Evolutionary conservation across 257 asterid species (phyloP).

Genomic region (Solanum medicagineum): DNA sequence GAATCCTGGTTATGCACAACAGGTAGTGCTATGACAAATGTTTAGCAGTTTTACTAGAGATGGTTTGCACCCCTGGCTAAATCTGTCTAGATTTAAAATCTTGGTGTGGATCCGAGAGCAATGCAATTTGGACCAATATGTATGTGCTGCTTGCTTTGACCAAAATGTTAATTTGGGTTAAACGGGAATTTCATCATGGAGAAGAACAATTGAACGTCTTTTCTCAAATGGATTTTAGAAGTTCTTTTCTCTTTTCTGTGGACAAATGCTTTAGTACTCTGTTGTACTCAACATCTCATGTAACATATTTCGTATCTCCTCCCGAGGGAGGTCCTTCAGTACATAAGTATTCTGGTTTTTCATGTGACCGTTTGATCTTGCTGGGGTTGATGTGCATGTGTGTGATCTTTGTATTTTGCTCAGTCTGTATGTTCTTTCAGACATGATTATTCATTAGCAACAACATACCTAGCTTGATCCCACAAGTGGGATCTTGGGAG

Average conservation of each 20-base stretch:
- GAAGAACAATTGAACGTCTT: not conserved
- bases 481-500: not conserved
- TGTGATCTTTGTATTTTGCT: not conserved
- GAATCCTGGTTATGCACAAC: constrained; percentile 77
- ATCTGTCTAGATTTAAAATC: not conserved
- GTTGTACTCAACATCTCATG: not conserved
- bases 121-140: not conserved
- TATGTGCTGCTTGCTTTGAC: not conserved
- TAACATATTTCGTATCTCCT: not conserved
- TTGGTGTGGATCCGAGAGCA: not conserved
- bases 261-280: not conserved
- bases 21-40: constrained; percentile 34
- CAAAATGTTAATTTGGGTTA: not conserved
- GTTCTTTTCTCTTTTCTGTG: not conserved
- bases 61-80: not conserved
- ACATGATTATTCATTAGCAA: not conserved
- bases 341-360: not conserved
- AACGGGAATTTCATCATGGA: not conserved
- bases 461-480: not conserved
- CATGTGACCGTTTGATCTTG: not conserved
- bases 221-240: not conserved
- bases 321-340: not conserved
- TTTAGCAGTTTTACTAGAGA: not conserved
- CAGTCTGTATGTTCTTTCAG: not conserved
- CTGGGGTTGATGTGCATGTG: not conserved